These are phyloP conservation scores for Raffaelea albimanens DNA, from an alignment of 2,329 filamentous ascomycete species.

Conservation along the genomic window DNA sequence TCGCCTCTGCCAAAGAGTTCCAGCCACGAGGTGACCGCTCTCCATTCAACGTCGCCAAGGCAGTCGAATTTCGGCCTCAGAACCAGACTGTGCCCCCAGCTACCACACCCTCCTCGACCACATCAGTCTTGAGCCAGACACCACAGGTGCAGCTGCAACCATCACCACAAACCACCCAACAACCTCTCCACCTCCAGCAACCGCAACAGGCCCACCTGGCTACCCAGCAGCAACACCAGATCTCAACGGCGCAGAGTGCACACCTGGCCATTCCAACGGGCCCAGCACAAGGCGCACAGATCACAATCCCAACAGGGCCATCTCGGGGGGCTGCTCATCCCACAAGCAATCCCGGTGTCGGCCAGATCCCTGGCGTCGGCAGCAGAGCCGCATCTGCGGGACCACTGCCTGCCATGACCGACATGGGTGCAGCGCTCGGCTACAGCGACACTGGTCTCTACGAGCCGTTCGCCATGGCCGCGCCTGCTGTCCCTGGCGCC, in stretches of 20 bases:
- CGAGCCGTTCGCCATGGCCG: conserved; percentile 5
- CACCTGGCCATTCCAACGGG: conserved; percentile 5
- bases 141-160: neutral
- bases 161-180: conserved; percentile 6
- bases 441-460: conserved; percentile 5
- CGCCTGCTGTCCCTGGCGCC: conserved; percentile 14
- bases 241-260: neutral
- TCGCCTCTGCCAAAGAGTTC: conserved; percentile 9
- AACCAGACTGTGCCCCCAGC: conserved; percentile 6
- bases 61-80: conserved; percentile 13
- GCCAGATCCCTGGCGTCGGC: neutral
- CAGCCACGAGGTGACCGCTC: conserved; percentile 11
- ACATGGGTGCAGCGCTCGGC: conserved; percentile 30
- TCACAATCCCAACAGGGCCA: conserved; percentile 9
- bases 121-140: conserved; percentile 2
- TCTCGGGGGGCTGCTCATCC: conserved; percentile 4
- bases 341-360: neutral
- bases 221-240: neutral
- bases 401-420: conserved; percentile 45
- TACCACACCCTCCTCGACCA: conserved; percentile 5
- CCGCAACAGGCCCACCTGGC: conserved; percentile 2
- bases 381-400: neutral
- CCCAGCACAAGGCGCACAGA: conserved; percentile 4
- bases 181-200: neutral
- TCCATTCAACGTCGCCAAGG: conserved; percentile 14